Evolutionary conservation across 108 stramenopile species (phyloP), one percentile per base, ranked within the genome.

Genomic region (Cyclotella kingstonii): DNA sequence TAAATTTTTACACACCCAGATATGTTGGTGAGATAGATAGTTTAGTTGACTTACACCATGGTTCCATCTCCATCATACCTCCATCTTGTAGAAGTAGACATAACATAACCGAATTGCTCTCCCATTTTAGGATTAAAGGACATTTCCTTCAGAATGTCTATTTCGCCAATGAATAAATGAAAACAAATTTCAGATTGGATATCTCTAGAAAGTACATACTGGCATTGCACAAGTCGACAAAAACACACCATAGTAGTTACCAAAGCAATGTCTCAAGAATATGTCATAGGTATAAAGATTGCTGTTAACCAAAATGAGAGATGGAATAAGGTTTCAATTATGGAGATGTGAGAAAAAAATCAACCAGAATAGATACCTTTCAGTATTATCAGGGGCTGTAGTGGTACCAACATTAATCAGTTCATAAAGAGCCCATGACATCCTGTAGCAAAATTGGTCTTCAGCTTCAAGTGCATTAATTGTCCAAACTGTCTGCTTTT

Each of bases 271-370:
- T n/a, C n/a, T n/a, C n/a, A n/a, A n/a, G n/a, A n/a, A n/a, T n/a
- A n/a, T n/a, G n/a, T n/a, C n/a, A n/a, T n/a, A n/a, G n/a, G n/a
- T n/a, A n/a, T n/a, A n/a, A n/a, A n/a, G n/a, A n/a, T n/a, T n/a
- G n/a, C n/a, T n/a, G n/a, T n/a, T n/a, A n/a, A n/a, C n/a, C n/a
- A n/a, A n/a, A n/a, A n/a, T n/a, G n/a, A n/a, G n/a, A n/a, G n/a
- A n/a, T n/a, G n/a, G n/a, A n/a, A n/a, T n/a, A n/a, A n/a, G n/a
- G n/a, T n/a, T n/a, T n/a, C n/a, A n/a, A n/a, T n/a, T n/a, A n/a
- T n/a, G n/a, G n/a, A 89, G 43, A 89, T 83, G 52, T 89, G 84
- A 44, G 84, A 86, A 51, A 68, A 86, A 2, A 41, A 47, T 26
- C 70, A 11, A 45, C 69, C 77, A 2, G 53, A 39, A 40, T 86